Conservation (phyloP, 2,329 filamentous ascomycete species). For the Epichloe scottii region DNA sequence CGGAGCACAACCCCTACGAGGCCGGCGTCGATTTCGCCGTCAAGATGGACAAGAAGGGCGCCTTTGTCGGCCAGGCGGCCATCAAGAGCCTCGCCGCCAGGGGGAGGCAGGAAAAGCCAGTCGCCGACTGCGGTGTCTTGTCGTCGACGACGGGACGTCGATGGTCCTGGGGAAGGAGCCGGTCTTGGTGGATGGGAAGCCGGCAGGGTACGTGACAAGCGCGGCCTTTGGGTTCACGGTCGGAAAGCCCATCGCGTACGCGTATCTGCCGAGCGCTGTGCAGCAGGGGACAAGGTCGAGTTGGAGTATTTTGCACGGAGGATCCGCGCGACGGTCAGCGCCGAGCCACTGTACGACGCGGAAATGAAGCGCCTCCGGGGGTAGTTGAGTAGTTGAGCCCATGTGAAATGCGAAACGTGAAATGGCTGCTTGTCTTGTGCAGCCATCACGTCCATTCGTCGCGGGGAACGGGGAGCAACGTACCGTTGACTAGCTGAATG, state of each 20-base stretch:
- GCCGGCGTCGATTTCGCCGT: conserved; percentile 41
- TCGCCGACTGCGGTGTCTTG: conserved; percentile 34
- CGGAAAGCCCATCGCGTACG: conserved; percentile 45
- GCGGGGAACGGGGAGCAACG: no score
- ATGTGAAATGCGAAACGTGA: no score
- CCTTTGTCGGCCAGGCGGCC: conserved; percentile 39
- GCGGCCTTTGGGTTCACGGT: conserved; percentile 48
- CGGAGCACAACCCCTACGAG: conserved; percentile 48
- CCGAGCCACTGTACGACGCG: conserved; percentile 26
- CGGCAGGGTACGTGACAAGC: conserved; percentile 46
- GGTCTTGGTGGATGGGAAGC: conserved; percentile 34
- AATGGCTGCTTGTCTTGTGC: no score
- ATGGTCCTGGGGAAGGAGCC: conserved; percentile 51
- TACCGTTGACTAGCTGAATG: no score
- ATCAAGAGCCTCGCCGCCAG: conserved; percentile 25
- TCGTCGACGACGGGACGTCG: conserved; percentile 41
- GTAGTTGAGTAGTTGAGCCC: neutral
- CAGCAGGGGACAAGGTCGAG: conserved; percentile 36
- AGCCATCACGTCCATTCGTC: no score
- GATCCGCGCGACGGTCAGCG: conserved; percentile 39
- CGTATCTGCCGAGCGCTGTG: conserved; percentile 38
- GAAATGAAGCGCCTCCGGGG: conserved; percentile 5
- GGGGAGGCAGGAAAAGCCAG: conserved; percentile 8
- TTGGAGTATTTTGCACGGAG: conserved; percentile 48
- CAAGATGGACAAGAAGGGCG: conserved; percentile 28